Evolutionary conservation across 306 rosid genomes (phyloP).

Genomic region (Medicago truncatula): MtrunA17r5.0-ANR NC_053046.1:35448501-35449000

Average conservation of each 20-base stretch:
- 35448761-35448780: conserved; percentile 84
- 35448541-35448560: neutral
- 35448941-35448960: neutral
- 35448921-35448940: conserved; percentile 55
- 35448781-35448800: conserved; percentile 47
- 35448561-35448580: neutral
- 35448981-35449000: conserved; percentile 2
- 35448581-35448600: neutral
- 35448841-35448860: conserved; percentile 41
- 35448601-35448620: neutral
- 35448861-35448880: conserved; percentile 63
- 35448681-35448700: conserved; percentile 93
- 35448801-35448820: conserved; percentile 38
- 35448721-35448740: conserved; percentile 84
- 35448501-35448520: neutral
- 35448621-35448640: neutral
- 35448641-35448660: conserved; percentile 38
- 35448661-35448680: conserved; percentile 75
- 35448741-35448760: conserved; percentile 80
- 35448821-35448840: conserved; percentile 35
- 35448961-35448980: conserved; percentile 14
- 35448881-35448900: conserved; percentile 82
- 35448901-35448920: conserved; percentile 90
- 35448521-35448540: neutral
- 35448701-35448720: conserved; percentile 83